Evolutionary conservation across 306 rosid species (phyloP), one percentile per base, ranked within the genome.

Genomic region (Dryas alaskensis): DNA sequence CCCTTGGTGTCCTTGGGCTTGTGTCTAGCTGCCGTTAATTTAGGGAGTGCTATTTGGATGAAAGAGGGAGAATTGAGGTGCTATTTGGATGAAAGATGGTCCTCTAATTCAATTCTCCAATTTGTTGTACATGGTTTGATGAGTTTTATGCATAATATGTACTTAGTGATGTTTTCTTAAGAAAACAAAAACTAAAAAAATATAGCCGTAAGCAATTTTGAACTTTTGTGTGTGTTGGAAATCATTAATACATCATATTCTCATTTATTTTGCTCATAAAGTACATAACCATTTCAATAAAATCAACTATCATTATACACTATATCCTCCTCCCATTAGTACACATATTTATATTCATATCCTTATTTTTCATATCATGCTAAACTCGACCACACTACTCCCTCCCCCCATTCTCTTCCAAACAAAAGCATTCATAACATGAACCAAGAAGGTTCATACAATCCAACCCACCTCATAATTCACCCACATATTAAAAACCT

Each of bases 281-380:
- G 67, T 72, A 70, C 76, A 76, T 31, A 19, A 65, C 40, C 54
- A 60, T 65, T 45, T 42, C n/a, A 43, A 11, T 19, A 66, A 60
- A 72, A 52, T 52, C 67, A 76, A 81, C 73, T 72, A 71, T 51
- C 2, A 64, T 22, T 13, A 58, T 47, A 37, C 65, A 11, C 61
- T 17, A 68, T 31, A 31, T 31, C 37, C 37, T 44, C n/a, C 37
- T 67, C 66, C 72, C 65, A 67, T 1, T 14, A 44, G 53, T 67
- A 39, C 58, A 42, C 7, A 19, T 55, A 45, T n/a, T 57, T 9
- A n/a, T 27, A 61, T 66, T 16, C 17, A 22, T 12, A 9, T 51
- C 74, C 44, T 60, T 59, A 78, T 72, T 79, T 31, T 79, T 61
- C 50, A 16, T 67, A 45, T 68, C 10, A 60, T 6, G 45, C 80